Evolutionary conservation across 805 yeast genomes (phyloP), one percentile per base, ranked within the genome.

Genomic region (Saturnispora gosingensis): DNA sequence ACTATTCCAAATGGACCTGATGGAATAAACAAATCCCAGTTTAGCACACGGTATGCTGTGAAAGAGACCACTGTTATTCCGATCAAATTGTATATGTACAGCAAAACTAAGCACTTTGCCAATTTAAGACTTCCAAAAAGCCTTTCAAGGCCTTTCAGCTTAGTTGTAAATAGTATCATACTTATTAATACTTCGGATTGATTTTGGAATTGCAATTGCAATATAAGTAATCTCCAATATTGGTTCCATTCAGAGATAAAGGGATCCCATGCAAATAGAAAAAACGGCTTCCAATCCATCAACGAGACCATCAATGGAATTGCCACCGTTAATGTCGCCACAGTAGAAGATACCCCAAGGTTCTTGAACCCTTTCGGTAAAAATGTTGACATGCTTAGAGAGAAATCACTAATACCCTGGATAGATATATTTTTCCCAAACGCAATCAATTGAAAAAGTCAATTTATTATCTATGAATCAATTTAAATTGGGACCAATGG

Each of bases 71-170:
- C 63, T 15, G 46, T 25, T 5, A 74, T 62, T 8, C 67, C 58
- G 5, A 72, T 54, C 1, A 75, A 63, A 53, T 81, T 81, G 67
- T 81, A 82, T 2, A 73, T 15, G 25, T 71, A 71, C 36, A 76
- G 66, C 40, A 80, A 57, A 1, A 71, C 50, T 2, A 81, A 60
- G 15, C 77, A 59, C 36, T 80, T 73, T 10, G 77, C 56, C 56
- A 79, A 78, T 57, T 77, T 79, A 45, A 74, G 63, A 11, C 82
- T 73, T 1, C 87, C 87, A 59, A 73, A 73, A 46, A 77, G 64
- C 48, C 87, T 62, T 64, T 82, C 88, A 48, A 82, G 55, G 40
- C 72, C 74, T 61, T 82, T 78, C 58, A 74, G 73, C 47, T 76
- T 75, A 52, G 78, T 71, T 72, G 72, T 69, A 9, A 78, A 61